These are phyloP conservation scores for Flueggea neowawraea DNA, from an alignment of 441 rosid species.

Conservation along the genomic window DNA sequence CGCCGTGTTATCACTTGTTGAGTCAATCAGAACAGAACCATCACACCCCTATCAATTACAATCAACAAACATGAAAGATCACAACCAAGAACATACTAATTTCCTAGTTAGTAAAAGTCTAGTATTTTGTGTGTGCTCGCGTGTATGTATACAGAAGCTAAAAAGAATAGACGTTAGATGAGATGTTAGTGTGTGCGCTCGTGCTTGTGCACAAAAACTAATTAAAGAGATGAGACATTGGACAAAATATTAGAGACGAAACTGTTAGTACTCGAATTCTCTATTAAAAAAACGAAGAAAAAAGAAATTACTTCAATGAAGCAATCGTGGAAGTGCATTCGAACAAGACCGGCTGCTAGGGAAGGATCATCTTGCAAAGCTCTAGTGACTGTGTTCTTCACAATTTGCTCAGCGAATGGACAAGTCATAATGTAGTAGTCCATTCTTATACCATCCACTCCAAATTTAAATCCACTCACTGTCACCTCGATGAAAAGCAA, in stretches of 20 bases:
- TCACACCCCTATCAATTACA: conserved; percentile 67
- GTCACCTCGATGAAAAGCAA: conserved; percentile 32
- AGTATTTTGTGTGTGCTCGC: not conserved
- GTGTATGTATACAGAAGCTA: no score
- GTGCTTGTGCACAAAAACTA: no score
- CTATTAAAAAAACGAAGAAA: no score
- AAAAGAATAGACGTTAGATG: no score
- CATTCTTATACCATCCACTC: conserved; percentile 59
- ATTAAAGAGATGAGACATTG: no score
- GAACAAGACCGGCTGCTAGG: conserved; percentile 69
- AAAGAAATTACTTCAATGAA: conserved; percentile 50
- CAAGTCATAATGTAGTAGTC: conserved; percentile 71
- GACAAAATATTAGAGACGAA: no score
- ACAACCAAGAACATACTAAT: no score
- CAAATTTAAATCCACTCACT: conserved; percentile 26
- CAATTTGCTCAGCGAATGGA: conserved; percentile 62
- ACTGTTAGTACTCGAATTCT: no score
- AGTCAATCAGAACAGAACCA: conserved; percentile 75
- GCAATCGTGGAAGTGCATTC: conserved; percentile 97
- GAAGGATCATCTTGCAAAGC: conserved; percentile 84
- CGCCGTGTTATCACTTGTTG: conserved; percentile 77
- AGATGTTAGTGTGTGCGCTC: no score
- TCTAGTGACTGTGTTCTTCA: conserved; percentile 42
- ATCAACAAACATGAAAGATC: not conserved
- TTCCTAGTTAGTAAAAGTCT: not conserved